These are phyloP conservation scores for Oryza meyeriana DNA, from an alignment of 176 grass and related monocot species.

Conservation along the genomic window DNA sequence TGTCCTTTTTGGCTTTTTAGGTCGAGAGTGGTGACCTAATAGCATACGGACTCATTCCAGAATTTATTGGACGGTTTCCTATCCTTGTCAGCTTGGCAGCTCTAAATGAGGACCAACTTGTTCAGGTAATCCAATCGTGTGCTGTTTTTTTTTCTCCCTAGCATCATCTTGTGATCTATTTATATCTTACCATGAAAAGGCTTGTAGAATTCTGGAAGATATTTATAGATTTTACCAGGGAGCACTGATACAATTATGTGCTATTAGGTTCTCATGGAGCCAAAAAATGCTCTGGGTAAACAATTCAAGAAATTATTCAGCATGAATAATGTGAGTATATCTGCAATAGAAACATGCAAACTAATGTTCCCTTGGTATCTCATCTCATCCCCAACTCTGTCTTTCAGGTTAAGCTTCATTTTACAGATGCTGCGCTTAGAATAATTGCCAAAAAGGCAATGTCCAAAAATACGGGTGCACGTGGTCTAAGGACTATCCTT, in stretches of 20 bases:
- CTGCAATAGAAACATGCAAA: conserved; percentile 19
- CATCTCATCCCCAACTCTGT: not conserved
- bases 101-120: conserved; percentile 87
- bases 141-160: not conserved
- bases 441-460: conserved; percentile 89
- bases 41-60: conserved; percentile 94
- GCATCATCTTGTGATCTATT: conserved; percentile 5
- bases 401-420: conserved; percentile 96
- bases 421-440: conserved; percentile 79
- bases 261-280: conserved; percentile 76
- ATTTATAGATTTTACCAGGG: not conserved
- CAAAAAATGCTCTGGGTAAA: conserved; percentile 90
- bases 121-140: conserved; percentile 53
- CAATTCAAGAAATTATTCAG: conserved; percentile 97
- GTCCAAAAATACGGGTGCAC: conserved; percentile 89
- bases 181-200: conserved; percentile 11
- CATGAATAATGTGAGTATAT: conserved; percentile 91
- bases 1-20: conserved; percentile 46
- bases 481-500: conserved; percentile 90
- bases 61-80: conserved; percentile 98
- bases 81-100: conserved; percentile 85
- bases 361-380: conserved; percentile 1
- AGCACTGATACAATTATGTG: conserved; percentile 27
- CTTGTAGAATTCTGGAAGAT: not conserved
- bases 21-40: conserved; percentile 97